Base-by-base conservation (phyloP, 108 stramenopile genomes). In the Pelagomonas calceolata region DNA sequence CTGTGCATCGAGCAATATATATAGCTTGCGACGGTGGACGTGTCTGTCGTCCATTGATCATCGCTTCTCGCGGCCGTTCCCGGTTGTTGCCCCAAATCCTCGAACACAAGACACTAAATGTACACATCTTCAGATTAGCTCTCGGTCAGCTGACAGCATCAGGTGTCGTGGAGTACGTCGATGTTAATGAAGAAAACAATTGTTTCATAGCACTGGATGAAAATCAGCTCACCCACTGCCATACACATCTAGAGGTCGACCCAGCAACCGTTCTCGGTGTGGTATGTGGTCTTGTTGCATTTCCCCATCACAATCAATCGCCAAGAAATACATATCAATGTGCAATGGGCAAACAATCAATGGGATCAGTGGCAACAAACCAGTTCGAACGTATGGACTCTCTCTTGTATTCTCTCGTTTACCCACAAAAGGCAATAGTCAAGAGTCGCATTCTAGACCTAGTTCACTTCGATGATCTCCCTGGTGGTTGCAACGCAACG, bases 281-380 rank as follows among this genome's bases (percentile, higher is more conserved):
- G 60, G 95, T 97, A 17, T 93, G 95, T 30, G 95, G 96, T 21
- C 80, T 99, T 32, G 95, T 99, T 76, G 96, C 98, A 29, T 88
- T 91, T 79, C 99, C 99, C 0, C 95, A 99, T 83, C 99, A 99
- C 88, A 99, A 99, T 72, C 99, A 99, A 80, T 88, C 89, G 39
- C 99, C 99, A 5, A 85, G 92, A 66, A 86, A 82, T 64, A 77
- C 83, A 17, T 85, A 80, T 64, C 81, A 82, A 76, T 84, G 81
- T 33, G 99, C 99, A 64, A 99, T 99, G 99, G 96, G 97, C 34
- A 99, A 99, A 81, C 96, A 99, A 81, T 97, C 99, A 37, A 99
- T 99, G 87, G 99, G 99, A 73, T 92, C 90, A 26, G 84, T 94
- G 37, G 89, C 89, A 31, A 83, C 93, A 66, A 99, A 99, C 78